Evolutionary conservation across 2,329 filamentous ascomycete species (phyloP).

Genomic region (Colletotrichum liriopes): DNA sequence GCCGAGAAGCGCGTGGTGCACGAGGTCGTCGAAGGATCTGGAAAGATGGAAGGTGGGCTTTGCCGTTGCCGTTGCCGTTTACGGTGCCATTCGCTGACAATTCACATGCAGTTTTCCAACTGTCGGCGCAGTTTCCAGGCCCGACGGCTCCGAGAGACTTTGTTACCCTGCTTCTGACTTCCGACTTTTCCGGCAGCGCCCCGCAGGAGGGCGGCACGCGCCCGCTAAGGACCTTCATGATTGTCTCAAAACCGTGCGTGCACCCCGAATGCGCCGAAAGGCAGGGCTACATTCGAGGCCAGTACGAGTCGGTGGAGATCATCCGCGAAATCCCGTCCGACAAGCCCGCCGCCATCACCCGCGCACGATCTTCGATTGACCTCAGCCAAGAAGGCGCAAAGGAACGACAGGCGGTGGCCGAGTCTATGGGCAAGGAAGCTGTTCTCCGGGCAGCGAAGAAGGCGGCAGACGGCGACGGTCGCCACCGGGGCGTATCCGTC

Average conservation of each 20-base stretch:
- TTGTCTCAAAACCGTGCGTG: constrained; percentile 87
- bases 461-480: constrained; percentile 52
- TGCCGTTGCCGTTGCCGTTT: constrained; percentile 3
- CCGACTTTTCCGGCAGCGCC: constrained; percentile 65
- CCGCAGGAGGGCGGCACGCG: constrained; percentile 46
- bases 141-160: constrained; percentile 93
- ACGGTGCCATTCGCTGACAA: constrained; percentile 35
- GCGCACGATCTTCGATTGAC: constrained; percentile 62
- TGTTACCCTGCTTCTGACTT: constrained; percentile 83
- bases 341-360: constrained; percentile 55
- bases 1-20: constrained; percentile 83
- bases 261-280: constrained; percentile 82
- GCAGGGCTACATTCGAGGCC: constrained; percentile 83
- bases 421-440: constrained; percentile 57
- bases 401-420: constrained; percentile 47
- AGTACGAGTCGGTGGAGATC: constrained; percentile 93
- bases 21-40: constrained; percentile 69
- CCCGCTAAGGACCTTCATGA: constrained; percentile 82
- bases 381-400: constrained; percentile 53
- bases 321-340: constrained; percentile 84
- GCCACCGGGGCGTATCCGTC: constrained; percentile 43
- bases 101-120: constrained; percentile 77
- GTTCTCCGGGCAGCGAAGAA: constrained; percentile 53
- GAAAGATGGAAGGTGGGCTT: constrained; percentile 73
- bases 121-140: constrained; percentile 91